Evolutionary conservation across 495 filamentous ascomycete species (phyloP).

Genomic region (Podospora pseudoanserina): DNA sequence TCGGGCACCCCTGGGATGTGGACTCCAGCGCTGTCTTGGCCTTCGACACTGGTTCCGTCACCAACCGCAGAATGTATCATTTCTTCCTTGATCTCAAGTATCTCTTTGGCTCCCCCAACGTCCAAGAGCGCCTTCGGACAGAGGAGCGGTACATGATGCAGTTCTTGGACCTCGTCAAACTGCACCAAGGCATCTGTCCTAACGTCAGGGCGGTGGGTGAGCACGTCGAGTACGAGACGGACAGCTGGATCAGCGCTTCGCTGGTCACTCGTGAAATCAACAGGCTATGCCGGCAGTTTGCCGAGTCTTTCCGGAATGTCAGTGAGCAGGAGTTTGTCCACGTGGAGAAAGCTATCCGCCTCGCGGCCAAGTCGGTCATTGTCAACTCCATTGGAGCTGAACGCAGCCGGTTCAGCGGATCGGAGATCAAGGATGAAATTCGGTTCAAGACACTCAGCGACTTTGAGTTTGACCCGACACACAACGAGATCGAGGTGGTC

Average conservation of each 20-base stretch:
- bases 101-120: constrained; percentile 79
- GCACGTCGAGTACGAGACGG: constrained; percentile 96
- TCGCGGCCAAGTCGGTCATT: constrained; percentile 72
- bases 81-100: constrained; percentile 93
- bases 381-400: constrained; percentile 86
- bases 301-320: constrained; percentile 73
- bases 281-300: constrained; percentile 79
- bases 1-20: constrained; percentile 86
- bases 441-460: constrained; percentile 71
- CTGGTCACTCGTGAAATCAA: constrained; percentile 95
- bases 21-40: constrained; percentile 77
- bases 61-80: constrained; percentile 91
- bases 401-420: constrained; percentile 75
- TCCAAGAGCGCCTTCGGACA: constrained; percentile 73
- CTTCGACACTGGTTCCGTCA: constrained; percentile 88
- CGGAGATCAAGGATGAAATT: constrained; percentile 81
- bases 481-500: constrained; percentile 64
- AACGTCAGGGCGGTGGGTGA: constrained; percentile 89
- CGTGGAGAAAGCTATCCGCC: constrained; percentile 68
- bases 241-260: constrained; percentile 95
- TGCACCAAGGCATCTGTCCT: constrained; percentile 95
- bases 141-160: constrained; percentile 87
- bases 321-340: constrained; percentile 58
- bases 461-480: constrained; percentile 72
- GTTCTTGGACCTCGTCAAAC: constrained; percentile 90